phyloP scores from a whole-genome alignment of 225 moss, liverwort and hornwort species.

The Climacium dendroides region DNA sequence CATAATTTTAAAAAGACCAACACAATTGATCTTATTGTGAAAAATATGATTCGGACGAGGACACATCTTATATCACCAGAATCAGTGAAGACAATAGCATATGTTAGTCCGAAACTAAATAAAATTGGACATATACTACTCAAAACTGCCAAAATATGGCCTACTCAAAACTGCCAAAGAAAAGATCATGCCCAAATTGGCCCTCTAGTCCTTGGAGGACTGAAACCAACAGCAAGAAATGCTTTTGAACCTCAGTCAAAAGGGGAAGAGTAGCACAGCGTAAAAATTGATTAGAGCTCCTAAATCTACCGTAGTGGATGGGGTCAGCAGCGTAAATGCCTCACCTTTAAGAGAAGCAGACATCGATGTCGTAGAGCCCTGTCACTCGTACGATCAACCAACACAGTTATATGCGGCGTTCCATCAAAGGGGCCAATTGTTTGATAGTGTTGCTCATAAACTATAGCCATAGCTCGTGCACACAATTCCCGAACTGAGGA shows the following conservation, averaged over 20 bases:
- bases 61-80: not conserved
- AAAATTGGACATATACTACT: not conserved
- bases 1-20: not conserved
- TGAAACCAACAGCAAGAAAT: not conserved
- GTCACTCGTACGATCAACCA: constrained; percentile 85
- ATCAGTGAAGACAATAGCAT: not conserved
- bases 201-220: too few species aligned
- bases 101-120: not conserved
- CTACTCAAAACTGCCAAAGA: not conserved
- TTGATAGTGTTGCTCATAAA: constrained; percentile 81
- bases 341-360: constrained; percentile 67
- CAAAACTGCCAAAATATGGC: not conserved
- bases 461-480: constrained; percentile 89
- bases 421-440: constrained; percentile 86
- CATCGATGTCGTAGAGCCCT: constrained; percentile 80
- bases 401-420: constrained; percentile 79
- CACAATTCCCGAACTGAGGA: constrained; percentile 75
- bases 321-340: not conserved
- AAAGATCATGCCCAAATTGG: not conserved
- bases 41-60: not conserved
- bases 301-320: not conserved
- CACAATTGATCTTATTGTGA: not conserved
- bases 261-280: not conserved
- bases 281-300: not conserved
- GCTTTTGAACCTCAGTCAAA: not conserved